Evolutionary conservation across 306 rosid genomes (phyloP).

Genomic region (Notholithocarpus densiflorus): DNA sequence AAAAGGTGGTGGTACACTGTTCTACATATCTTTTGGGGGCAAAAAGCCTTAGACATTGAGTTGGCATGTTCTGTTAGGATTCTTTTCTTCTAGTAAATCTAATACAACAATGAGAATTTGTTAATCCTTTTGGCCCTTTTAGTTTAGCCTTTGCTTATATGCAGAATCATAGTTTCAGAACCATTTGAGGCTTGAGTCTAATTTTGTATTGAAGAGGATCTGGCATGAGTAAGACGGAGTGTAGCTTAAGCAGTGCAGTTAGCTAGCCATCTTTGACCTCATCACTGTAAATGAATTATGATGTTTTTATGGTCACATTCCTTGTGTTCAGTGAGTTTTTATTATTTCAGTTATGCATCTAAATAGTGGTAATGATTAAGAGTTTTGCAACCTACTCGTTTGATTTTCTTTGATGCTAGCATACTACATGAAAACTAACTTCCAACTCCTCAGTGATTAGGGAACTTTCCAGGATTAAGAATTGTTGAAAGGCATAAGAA

Average conservation of each 20-base stretch:
- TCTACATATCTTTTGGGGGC: background rate
- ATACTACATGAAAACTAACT: background rate
- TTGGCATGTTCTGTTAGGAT: background rate
- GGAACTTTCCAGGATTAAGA: background rate
- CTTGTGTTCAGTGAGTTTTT: background rate
- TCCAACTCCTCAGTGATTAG: background rate
- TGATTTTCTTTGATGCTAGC: background rate
- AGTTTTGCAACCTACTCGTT: background rate
- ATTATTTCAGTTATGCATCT: background rate
- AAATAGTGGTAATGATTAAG: background rate
- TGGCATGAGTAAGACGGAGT: too few relatives aligned
- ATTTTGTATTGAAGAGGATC: background rate
- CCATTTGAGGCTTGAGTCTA: background rate
- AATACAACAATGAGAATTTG: background rate
- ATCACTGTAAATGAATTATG: background rate
- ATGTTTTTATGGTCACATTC: background rate
- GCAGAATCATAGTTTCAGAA: background rate
- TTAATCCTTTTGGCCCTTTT: background rate
- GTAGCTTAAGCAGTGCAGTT: too few relatives aligned
- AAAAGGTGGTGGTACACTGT: background rate
- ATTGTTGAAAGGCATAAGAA: background rate
- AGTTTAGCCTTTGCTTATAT: too few relatives aligned
- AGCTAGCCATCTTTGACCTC: too few relatives aligned
- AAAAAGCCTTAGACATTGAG: background rate
- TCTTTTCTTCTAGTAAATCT: background rate